Evolutionary conservation across 2,329 filamentous ascomycete genomes (phyloP), one percentile per base, ranked within the genome.

Genomic region (Stemphylium lycopersici): DNA sequence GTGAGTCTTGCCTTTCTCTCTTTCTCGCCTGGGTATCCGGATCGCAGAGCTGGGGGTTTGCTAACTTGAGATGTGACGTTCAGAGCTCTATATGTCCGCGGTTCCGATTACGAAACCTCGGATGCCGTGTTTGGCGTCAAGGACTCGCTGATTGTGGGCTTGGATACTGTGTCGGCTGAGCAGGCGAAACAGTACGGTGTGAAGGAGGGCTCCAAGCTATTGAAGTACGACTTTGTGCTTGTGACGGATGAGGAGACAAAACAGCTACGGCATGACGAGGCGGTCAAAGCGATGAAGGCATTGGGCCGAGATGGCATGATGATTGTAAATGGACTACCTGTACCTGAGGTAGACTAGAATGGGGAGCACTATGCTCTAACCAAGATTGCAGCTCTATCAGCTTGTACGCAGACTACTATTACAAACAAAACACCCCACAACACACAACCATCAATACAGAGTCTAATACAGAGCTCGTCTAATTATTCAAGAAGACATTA

Each of bases 101-200:
- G 86, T 40, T 90, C 93, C 65, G 89, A 88, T 0, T 95, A 93
- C 70, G 90, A 93, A 77, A 90, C 85, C 1, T 90, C 88, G 0
- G 91, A 96, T 69, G 90, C 90, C 0, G 91, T 96, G 1, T 96
- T 96, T 65, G 91, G 91, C 16, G 90, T 96, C 52, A 96, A 96
- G 74, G 82, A 91, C 70, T 90, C 88, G 24, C 79, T 96, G 11
- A 90, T 74, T 16, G 63, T 74, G 1, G 63, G 54, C 12, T 52
- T 75, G 6, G 63, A 65, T 3, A 69, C 59, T 1, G 70, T 73
- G 18, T 61, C 61, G 6, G 38, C 66, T 0, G 63, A 69, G 38
- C 64, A 69, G 50, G 69, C 65, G n/a, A 59, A 64, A 45, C 54
- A 69, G 38, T 74, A 92, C 69, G 81, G 79, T 13, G 85, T 91